Evolutionary conservation across 352 stramenopile species (phyloP).

Genomic region (Globisporangium acanthophoron): DNA sequence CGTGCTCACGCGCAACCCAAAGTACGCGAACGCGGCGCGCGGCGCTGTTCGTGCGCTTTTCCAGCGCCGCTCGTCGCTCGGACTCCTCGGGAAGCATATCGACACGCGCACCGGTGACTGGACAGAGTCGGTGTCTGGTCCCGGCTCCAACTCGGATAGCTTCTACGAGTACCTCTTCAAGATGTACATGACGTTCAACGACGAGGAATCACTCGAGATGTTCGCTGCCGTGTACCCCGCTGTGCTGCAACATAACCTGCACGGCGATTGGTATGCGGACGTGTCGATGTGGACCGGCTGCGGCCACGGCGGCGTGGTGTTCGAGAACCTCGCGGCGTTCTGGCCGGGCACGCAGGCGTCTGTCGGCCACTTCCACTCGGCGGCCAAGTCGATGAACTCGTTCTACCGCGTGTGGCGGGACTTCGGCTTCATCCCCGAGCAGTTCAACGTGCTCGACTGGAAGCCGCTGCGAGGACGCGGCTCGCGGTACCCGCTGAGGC

Average conservation of each 20-base stretch:
- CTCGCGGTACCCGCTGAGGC: constrained; percentile 91
- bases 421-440: constrained; percentile 95
- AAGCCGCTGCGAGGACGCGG: constrained; percentile 49
- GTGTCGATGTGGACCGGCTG: constrained; percentile 83
- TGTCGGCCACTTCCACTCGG: constrained; percentile 85
- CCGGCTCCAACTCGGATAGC: constrained; percentile 94
- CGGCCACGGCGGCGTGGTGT: constrained; percentile 37
- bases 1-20: constrained; percentile 56
- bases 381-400: constrained; percentile 87
- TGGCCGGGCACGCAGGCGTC: constrained; percentile 96
- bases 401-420: constrained; percentile 95
- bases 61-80: constrained; percentile 59
- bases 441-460: constrained; percentile 90
- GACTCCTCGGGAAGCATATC: constrained; percentile 96
- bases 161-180: constrained; percentile 99
- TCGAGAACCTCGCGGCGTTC: constrained; percentile 93
- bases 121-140: constrained; percentile 72
- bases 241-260: constrained; percentile 62
- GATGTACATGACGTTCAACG: constrained; percentile 93
- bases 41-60: constrained; percentile 76
- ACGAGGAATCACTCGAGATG: constrained; percentile 92
- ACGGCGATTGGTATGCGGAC: constrained; percentile 84
- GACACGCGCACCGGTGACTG: constrained; percentile 87
- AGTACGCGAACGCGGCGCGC: constrained; percentile 64
- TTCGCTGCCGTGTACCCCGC: constrained; percentile 68